phyloP scores from a whole-genome alignment of 768 basidiomycete genomes.

The Coprinellus aureogranulatus region DNA sequence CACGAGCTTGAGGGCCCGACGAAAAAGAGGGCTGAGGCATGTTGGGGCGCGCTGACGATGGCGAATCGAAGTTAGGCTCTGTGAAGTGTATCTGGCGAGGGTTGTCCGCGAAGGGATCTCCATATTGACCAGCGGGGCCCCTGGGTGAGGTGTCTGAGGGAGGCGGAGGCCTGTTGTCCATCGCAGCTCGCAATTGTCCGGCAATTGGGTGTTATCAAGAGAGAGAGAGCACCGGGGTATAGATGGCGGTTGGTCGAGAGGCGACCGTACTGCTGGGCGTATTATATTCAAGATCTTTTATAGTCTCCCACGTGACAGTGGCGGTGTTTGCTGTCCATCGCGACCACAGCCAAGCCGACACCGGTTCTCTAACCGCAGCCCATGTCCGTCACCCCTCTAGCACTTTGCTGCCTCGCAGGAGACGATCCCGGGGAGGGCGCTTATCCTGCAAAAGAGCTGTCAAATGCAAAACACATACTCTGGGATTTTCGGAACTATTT shows the following conservation, averaged over 20 bases:
- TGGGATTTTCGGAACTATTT: neutral
- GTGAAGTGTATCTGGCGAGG: conserved; percentile 60
- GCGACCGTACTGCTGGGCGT: conserved; percentile 7
- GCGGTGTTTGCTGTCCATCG: no score
- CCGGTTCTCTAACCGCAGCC: neutral
- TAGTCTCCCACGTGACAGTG: neutral
- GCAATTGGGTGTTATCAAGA: conserved; percentile 11
- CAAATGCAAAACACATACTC: no score
- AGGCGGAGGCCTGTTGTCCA: conserved; percentile 39
- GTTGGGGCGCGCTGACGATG: conserved; percentile 18
- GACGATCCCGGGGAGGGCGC: no score
- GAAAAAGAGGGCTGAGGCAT: conserved; percentile 56
- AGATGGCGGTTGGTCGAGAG: no score
- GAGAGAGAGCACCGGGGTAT: conserved; percentile 2
- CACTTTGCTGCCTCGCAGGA: no score
- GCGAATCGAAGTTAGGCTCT: conserved; percentile 46
- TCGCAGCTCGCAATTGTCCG: conserved; percentile 19
- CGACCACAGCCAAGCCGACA: neutral
- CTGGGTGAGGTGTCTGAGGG: conserved; percentile 30
- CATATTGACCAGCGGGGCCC: conserved; percentile 33
- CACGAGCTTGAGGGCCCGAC: conserved; percentile 44
- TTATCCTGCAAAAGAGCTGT: no score
- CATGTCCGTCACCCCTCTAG: no score
- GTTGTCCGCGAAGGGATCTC: conserved; percentile 75
- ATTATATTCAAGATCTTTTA: neutral